Evolutionary conservation across 2,329 filamentous ascomycete genomes (phyloP), one percentile per base, ranked within the genome.

Genomic region (Dactylellina cionopaga): DNA sequence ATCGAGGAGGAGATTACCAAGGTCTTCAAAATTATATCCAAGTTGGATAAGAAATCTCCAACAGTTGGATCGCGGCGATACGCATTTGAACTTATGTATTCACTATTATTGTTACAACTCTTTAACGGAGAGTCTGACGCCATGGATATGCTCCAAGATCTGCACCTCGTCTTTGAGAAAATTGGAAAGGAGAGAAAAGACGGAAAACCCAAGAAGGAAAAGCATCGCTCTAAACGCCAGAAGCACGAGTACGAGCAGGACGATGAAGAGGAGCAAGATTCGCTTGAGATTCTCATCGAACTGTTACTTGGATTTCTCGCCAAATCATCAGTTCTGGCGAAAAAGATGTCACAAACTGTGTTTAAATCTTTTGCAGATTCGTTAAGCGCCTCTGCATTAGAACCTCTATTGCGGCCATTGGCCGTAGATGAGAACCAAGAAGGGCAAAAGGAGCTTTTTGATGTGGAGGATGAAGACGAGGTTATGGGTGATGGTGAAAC

Each of bases 71-170:
- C 66, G 35, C 60, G 66, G 29, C 44, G 52, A 51, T 64, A 64
- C 71, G 90, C 91, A 0, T 85, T 97, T 66, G 89, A 90, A 17
- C 84, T 97, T 33, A 85, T 98, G 0, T 92, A 96, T 79, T 89
- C 92, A 0, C 85, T 97, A 56, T 90, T 92, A 0, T 86, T 97
- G 11, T 84, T 98, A 62, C 92, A 97, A 79, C 85, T 96, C 6
- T 96, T 96, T 81, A 93, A 94, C 77, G 91, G 92, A 22, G 92
- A 96, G 69, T 85, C 90, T 0, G 95, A 98, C 78, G 91, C 92
- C 0, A 86, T 96, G 13, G 73, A 74, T 10, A 74, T 78, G 25
- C 74, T 78, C 0, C 75, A 77, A 7, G 76, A 77, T 15, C 60
- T 77, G 11, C 65, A 75, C 27, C 46, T 76, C 1, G 75, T 75